A percentile compares a stretch with the other conserved stretches of the same genome.
Conservation (phyloP, 257 asterid species). For the Petrea volubilis region DNA sequence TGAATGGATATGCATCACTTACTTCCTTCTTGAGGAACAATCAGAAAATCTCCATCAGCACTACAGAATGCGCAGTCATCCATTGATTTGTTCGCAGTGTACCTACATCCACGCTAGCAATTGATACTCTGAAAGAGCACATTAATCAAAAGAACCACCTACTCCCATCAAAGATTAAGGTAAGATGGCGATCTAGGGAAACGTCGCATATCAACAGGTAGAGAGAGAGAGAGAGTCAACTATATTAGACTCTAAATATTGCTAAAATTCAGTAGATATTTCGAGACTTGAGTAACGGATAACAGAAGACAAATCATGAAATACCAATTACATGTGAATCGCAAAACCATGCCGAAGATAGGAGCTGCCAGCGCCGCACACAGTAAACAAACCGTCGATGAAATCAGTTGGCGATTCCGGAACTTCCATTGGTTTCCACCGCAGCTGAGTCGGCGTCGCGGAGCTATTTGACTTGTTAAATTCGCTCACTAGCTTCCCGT, state of each 20-base stretch:
- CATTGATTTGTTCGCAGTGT: conserved; percentile 88
- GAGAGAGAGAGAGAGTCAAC: not conserved
- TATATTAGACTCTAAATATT: not conserved
- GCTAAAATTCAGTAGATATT: not conserved
- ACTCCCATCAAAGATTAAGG: not conserved
- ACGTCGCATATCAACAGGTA: not conserved
- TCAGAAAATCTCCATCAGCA: conserved; percentile 96
- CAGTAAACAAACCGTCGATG: conserved; percentile 79
- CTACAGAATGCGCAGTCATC: conserved; percentile 88
- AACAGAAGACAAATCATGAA: conserved; percentile 7
- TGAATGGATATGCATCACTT: conserved; percentile 39
- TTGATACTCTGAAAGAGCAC: conserved; percentile 16
- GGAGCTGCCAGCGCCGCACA: conserved; percentile 98
- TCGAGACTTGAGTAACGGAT: not conserved
- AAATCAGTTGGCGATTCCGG: conserved; percentile 77
- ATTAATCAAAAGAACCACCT: conserved; percentile 14
- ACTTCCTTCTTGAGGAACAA: conserved; percentile 97
- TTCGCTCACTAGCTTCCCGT: conserved; percentile 83
- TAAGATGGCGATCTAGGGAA: conserved; percentile 2
- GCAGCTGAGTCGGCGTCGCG: conserved; percentile 88
- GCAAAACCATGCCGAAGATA: conserved; percentile 95
- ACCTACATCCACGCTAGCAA: conserved; percentile 48
- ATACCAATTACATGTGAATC: conserved; percentile 78
- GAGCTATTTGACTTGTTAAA: conserved; percentile 73
- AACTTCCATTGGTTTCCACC: conserved; percentile 84